These are phyloP conservation scores for Nicotiana knightiana DNA, from an alignment of 257 asterid genomes.

Conservation along the genomic window DNA sequence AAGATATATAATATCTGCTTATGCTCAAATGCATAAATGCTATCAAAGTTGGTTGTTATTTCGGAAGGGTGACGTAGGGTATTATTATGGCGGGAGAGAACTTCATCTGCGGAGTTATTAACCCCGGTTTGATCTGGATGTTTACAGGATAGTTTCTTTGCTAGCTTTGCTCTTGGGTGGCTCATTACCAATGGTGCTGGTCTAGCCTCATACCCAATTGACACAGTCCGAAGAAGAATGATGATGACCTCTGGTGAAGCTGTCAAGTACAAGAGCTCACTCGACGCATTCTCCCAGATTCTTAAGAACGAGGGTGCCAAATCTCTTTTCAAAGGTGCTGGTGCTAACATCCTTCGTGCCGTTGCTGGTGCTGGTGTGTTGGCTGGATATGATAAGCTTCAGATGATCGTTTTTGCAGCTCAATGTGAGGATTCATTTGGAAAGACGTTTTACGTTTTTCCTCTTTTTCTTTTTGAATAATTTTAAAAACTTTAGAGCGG, in stretches of 20 bases:
- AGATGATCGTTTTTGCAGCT: conserved; percentile 3
- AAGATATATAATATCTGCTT: neutral
- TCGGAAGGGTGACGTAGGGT: neutral
- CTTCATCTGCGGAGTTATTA: neutral
- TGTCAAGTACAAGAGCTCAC: conserved; percentile 14
- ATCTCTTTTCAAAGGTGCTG: conserved; percentile 11
- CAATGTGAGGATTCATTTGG: neutral
- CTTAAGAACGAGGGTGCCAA: neutral
- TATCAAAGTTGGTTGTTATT: neutral
- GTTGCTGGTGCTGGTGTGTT: conserved; percentile 18
- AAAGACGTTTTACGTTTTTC: neutral
- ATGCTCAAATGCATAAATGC: neutral
- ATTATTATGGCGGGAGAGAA: neutral
- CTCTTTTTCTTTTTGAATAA: neutral
- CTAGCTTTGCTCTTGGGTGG: conserved; percentile 23
- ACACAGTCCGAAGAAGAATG: conserved; percentile 20
- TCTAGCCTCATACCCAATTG: conserved; percentile 19
- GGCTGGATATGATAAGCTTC: conserved; percentile 19
- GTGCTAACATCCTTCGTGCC: conserved; percentile 18
- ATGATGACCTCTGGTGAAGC: conserved; percentile 22
- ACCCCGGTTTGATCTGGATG: neutral
- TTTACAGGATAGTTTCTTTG: conserved; percentile 18
- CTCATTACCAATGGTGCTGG: conserved; percentile 17
- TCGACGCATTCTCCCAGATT: conserved; percentile 1
- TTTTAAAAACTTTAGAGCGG: neutral